A percentile compares a stretch with the other conserved stretches of the same genome.
Conservation (phyloP, 306 rosid species). For the Citrullus mucosospermus region DNA sequence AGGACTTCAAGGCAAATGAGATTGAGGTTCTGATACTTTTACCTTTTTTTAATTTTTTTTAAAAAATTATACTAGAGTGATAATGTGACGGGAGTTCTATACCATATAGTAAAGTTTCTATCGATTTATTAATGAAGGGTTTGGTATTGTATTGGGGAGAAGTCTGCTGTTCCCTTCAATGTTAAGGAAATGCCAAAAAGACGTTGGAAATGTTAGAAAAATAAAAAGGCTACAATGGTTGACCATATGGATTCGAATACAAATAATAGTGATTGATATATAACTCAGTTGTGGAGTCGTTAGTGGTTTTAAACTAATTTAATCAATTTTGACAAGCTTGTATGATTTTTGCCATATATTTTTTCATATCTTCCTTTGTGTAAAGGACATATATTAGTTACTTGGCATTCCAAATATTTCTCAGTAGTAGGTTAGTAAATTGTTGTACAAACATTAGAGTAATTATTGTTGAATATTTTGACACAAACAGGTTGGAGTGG, state of each 20-base stretch:
- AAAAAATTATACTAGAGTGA: not conserved
- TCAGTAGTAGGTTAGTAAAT: not conserved
- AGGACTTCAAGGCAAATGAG: constrained; percentile 95
- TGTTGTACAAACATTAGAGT: not conserved
- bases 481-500: constrained; percentile 71
- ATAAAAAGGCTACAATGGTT: not conserved
- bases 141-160: not conserved
- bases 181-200: not conserved
- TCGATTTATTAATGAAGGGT: not conserved
- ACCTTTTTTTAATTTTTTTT: not conserved
- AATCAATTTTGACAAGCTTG: not conserved
- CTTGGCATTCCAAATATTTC: not conserved
- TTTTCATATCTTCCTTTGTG: not conserved
- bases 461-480: not conserved
- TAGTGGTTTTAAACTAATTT: not conserved
- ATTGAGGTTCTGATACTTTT: constrained; percentile 56
- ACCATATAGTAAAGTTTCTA: not conserved
- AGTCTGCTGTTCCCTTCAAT: not conserved
- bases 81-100: not conserved
- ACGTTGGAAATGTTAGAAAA: not conserved
- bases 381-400: not conserved
- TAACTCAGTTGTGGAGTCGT: not conserved
- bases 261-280: not conserved
- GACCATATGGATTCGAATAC: not conserved
- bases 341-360: not conserved